Conservation (phyloP, 768 basidiomycete genomes). For the Tricholoma terreum region DNA sequence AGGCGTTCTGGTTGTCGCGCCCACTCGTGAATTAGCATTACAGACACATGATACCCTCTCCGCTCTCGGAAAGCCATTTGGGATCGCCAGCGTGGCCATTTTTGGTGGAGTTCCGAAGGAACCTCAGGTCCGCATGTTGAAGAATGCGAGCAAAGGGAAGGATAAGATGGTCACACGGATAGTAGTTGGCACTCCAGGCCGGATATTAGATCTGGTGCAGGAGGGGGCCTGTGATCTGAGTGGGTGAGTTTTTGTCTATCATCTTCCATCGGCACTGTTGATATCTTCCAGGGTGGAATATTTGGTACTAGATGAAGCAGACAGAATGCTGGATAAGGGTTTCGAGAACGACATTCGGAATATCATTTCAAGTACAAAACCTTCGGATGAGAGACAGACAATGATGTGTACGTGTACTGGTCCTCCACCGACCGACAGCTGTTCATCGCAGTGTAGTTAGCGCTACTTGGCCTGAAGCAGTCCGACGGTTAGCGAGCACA, state of each 20-base stretch:
- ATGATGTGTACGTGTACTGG: slow-evolving; percentile 77
- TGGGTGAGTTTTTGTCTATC: slow-evolving; percentile 41
- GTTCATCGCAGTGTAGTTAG: slow-evolving; percentile 59
- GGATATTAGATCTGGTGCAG: slow-evolving; percentile 88
- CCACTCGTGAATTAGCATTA: slow-evolving; percentile 93
- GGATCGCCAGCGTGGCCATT: slow-evolving; percentile 79
- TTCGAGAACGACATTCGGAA: slow-evolving; percentile 96
- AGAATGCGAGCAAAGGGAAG: slow-evolving; percentile 47
- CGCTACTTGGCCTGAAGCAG: slow-evolving; percentile 97
- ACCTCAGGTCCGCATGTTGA: slow-evolving; percentile 69
- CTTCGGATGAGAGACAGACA: slow-evolving; percentile 73
- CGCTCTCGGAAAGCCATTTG: slow-evolving; percentile 68
- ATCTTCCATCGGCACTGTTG: slow-evolving; percentile 2
- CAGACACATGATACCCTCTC: slow-evolving; percentile 89
- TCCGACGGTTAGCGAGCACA: slow-evolving; percentile 81
- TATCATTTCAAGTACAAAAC: slow-evolving; percentile 77
- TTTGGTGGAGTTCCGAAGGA: slow-evolving; percentile 96
- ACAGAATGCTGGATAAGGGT: slow-evolving; percentile 96
- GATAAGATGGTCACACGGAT: slow-evolving; percentile 59
- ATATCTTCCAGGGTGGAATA: slow-evolving; percentile 65
- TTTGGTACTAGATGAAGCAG: slow-evolving; percentile 95
- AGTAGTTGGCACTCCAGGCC: slow-evolving; percentile 93
- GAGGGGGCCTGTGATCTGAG: slow-evolving; percentile 84
- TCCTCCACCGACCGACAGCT: slow-evolving; percentile 3
- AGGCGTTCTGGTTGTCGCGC: slow-evolving; percentile 80